Base-by-base conservation (phyloP, 345 rosid species). In the Stellera chamaejasme region DNA sequence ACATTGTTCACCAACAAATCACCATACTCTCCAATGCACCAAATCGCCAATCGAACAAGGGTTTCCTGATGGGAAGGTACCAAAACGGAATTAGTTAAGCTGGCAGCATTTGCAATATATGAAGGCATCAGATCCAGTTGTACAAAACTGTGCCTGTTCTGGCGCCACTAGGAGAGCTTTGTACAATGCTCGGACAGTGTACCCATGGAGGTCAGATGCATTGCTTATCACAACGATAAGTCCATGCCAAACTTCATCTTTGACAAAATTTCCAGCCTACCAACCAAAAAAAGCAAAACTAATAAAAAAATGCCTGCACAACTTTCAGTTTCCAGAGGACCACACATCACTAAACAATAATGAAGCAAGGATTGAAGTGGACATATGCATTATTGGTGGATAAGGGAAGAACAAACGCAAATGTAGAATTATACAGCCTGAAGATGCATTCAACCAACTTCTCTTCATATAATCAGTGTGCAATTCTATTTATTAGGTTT, bases 21-120 rank as follows among this genome's bases (percentile, higher is more conserved):
- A 63, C 97, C 99, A 66, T 89, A 94, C 77, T 94, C 99, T 65
- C 99, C 99, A 53, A 94, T 75, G 79, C 97, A 94, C 99, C 99
- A 94, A 55, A 87, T 80, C 28, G 99, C 97, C 65, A 87, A 96
- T 61, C 90, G 92, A 71, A 83, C 90, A 73, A 94, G 96, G 65
- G 76, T 78, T 84, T 90, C 97, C 99, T 90, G 77, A 58, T 56
- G 59, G 47, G 63, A 72, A 54, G 39, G 39, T 16, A 59, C 54
- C 55, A 73, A 58, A 61, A 71, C 59, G 58, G 50, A 23, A 65
- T 64, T 59, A 25, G 59, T 48, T 43, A 78, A 51, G 62, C 14
- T 51, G 58, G 72, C 62, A 68, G 58, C 51, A 60, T 60, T 19
- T 46, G 23, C 50, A 51, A 63, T 16, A 58, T 45, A 32, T 28